A percentile compares a stretch with the other conserved stretches of the same genome.
These are phyloP conservation scores for Brassica carinata DNA, from an alignment of 345 rosid genomes.

Conservation along the genomic window DNA sequence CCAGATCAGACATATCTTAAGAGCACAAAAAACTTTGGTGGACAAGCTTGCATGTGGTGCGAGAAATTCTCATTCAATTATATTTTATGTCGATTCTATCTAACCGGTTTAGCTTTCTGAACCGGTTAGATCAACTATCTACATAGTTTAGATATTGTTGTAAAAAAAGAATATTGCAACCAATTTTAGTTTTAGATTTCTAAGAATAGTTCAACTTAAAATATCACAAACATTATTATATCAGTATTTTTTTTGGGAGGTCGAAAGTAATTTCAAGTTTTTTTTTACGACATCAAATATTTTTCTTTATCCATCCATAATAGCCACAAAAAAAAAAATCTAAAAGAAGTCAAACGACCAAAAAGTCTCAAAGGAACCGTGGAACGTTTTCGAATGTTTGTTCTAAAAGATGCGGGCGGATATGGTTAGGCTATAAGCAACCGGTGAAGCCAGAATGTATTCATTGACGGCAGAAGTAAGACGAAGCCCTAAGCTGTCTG, in stretches of 20 bases:
- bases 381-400: not conserved
- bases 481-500: not conserved
- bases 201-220: too few relatives aligned
- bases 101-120: too few relatives aligned
- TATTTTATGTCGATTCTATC: too few relatives aligned
- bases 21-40: too few relatives aligned
- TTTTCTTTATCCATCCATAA: not conserved
- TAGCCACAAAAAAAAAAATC: not conserved
- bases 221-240: too few relatives aligned
- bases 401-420: not conserved
- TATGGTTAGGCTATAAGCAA: not conserved
- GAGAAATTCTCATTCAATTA: too few relatives aligned
- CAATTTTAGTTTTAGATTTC: too few relatives aligned
- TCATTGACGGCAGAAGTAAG: not conserved
- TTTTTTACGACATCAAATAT: not conserved
- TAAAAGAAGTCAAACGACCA: not conserved
- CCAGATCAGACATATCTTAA: too few relatives aligned
- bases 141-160: too few relatives aligned
- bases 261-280: not conserved
- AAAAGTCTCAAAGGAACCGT: not conserved
- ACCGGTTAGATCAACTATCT: too few relatives aligned
- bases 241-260: not conserved
- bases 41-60: too few relatives aligned
- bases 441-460: not conserved
- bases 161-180: too few relatives aligned